phyloP scores from a whole-genome alignment of 1,139 yeast species.

The Candida neerlandica region DNA sequence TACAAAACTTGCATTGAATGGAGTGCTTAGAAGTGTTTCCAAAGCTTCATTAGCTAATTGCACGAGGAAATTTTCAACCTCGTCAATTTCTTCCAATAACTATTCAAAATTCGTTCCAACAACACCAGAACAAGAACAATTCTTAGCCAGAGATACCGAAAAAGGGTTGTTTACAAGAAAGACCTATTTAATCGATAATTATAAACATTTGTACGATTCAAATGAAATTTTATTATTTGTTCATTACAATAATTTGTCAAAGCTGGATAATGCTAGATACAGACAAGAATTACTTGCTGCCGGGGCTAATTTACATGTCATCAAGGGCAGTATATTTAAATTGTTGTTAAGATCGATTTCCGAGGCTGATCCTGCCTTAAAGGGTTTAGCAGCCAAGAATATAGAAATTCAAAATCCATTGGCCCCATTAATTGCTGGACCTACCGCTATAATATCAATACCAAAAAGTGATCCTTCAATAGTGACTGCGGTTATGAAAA shows the following conservation, averaged over 20 bases:
- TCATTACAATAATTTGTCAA: conserved; percentile 81
- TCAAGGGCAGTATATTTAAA: conserved; percentile 68
- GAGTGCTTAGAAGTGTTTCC: background rate
- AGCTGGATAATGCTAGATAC: conserved; percentile 64
- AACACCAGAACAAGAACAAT: conserved; percentile 12
- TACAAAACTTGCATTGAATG: background rate
- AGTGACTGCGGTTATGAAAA: conserved; percentile 62
- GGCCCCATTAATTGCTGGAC: conserved; percentile 72
- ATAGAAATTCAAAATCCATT: conserved; percentile 61
- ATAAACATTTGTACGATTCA: conserved; percentile 67
- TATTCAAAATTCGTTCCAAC: conserved; percentile 7
- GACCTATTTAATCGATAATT: conserved; percentile 79
- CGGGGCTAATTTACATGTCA: conserved; percentile 68
- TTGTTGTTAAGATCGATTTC: conserved; percentile 75
- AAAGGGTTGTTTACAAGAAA: conserved; percentile 68
- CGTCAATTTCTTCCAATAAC: background rate
- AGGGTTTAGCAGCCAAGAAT: conserved; percentile 51
- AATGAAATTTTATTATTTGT: conserved; percentile 72
- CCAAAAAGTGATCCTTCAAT: conserved; percentile 69
- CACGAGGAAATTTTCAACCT: background rate
- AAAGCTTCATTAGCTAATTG: background rate
- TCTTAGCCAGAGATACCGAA: conserved; percentile 40
- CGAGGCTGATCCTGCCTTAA: conserved; percentile 75
- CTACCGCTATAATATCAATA: conserved; percentile 79
- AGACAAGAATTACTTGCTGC: conserved; percentile 62